Evolutionary conservation across 2,329 filamentous ascomycete genomes (phyloP), one percentile per base, ranked within the genome.

Genomic region (Cordyceps fumosorosea): DNA sequence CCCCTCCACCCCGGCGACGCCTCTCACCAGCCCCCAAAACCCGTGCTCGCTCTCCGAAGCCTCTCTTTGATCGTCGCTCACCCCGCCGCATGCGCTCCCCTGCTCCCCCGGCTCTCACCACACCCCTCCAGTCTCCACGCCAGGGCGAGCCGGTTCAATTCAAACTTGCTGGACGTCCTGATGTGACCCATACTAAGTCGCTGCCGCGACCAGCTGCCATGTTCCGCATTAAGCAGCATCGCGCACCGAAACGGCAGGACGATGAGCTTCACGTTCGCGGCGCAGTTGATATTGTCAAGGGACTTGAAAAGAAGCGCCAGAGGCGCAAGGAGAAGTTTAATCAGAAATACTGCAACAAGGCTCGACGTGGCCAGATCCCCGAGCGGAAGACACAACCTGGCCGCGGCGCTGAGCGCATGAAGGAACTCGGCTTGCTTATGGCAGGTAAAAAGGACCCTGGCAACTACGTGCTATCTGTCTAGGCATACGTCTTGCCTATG

Each of bases 251-350:
- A 63, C 63, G 66, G 18, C 62, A 65, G 8, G 68, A 72, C 6
- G 70, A 71, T 55, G 82, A 88, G 56, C 77, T 85, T 48, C 91
- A 95, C 66, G 84, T 91, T 11, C 89, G 95, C 65, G 91, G 92
- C n/a, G 93, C 95, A 42, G 96, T 99, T 67, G 95, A 98, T 75
- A 99, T 97, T 65, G 90, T 97, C 75, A 96, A 96, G 74, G 95
- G 95, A 10, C 84, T 99, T 1, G 95, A 99, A 78, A 89, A 90
- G 76, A 98, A 96, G 79, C 89, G 93, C 29, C 90, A 95, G 77
- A 88, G 95, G 66, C 89, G 95, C 68, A 92, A 89, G 77, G 93
- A 98, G 76, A 96, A 97, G 76, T 89, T 92, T 70, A 89, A 90
- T 72, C 89, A 93, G 69, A 95, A 96, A 74, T 89, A 93, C 71